phyloP scores from a whole-genome alignment of 306 rosid genomes.

The Dryas drummondii region DNA sequence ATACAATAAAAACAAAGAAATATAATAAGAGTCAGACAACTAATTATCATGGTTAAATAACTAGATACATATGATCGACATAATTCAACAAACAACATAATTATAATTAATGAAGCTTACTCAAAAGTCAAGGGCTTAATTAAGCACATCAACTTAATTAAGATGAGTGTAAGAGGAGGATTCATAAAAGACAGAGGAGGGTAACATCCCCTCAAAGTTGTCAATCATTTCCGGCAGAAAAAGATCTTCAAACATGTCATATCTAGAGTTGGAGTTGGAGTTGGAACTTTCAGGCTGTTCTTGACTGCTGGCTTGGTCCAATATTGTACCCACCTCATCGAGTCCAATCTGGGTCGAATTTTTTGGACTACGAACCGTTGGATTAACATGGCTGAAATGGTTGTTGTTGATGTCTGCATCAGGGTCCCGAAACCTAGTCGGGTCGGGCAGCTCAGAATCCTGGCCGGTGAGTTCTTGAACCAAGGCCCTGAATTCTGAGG shows the following conservation, averaged over 20 bases:
- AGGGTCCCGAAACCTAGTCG: conserved; percentile 28
- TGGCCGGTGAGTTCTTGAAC: conserved; percentile 83
- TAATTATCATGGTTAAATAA: too few relatives aligned
- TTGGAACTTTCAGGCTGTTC: conserved; percentile 26
- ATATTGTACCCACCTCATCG: too few relatives aligned
- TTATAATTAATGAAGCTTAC: too few relatives aligned
- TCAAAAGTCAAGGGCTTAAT: too few relatives aligned
- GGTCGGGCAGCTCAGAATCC: conserved; percentile 59
- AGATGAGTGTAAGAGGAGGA: conserved; percentile 16
- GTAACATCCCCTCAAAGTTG: conserved; percentile 37
- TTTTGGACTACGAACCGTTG: too few relatives aligned
- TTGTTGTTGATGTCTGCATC: neutral
- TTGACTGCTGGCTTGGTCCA: neutral
- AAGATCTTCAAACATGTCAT: conserved; percentile 45
- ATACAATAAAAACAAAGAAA: too few relatives aligned
- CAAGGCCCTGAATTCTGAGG: conserved; percentile 53
- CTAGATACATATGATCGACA: too few relatives aligned
- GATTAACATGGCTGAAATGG: too few relatives aligned
- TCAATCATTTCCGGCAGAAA: conserved; percentile 60
- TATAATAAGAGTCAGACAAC: too few relatives aligned
- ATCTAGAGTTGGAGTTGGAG: neutral
- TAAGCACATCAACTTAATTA: neutral
- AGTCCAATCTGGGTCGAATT: conserved; percentile 11
- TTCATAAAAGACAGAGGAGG: conserved; percentile 38
- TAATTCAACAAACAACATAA: too few relatives aligned